Base-by-base conservation (phyloP, 2,329 filamentous ascomycete genomes). In the Fusarium mundagurra region DNA sequence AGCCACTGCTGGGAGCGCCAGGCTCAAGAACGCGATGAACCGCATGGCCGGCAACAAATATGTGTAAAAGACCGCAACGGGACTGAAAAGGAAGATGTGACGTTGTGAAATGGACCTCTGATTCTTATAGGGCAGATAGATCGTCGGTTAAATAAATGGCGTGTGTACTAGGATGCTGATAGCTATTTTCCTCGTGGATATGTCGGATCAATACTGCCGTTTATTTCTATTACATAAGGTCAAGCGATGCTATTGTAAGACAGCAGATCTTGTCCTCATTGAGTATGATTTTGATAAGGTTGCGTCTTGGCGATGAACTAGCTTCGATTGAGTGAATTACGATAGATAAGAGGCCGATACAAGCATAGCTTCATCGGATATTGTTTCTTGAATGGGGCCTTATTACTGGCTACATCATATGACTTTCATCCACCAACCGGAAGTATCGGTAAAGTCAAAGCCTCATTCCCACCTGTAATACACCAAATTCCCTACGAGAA, bases 1-100 rank as follows among this genome's bases (percentile, higher is more conserved):
- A 34, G 55, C 34, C 3, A 18, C 36, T 3, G 12, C 17, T 13
- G 29, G 8, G 12, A 24, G 4, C 1, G 61, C 4, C 0, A 64
- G 20, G 31, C 12, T 29, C 1, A 64, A 4, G 4, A 33, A 9
- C 8, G 16, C 14, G 3, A 36, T 2, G 2, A 50, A 38, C 6
- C 13, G 3, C 61, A 64, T 64, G 1, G 1, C 3, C 2, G 6
- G 24, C 16, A 31, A 31, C 2, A 14, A 31, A 13, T 5, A n/a
- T 14, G 2, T 22, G 3, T 10, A 2, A n/a, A 27, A 10, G 12
- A 17, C 20, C 6, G 14, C 14, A 13, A 12, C 9, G 8, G 3
- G 6, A n/a, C 3, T 29, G 11, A 1, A 9, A 14, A 1, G 2
- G 11, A 29, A 41, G 3, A 0, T 9, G 20, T 3, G 4, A 14